Base-by-base conservation (phyloP, 1,284 basidiomycete genomes). In the Leccinum pallidistipes region DNA sequence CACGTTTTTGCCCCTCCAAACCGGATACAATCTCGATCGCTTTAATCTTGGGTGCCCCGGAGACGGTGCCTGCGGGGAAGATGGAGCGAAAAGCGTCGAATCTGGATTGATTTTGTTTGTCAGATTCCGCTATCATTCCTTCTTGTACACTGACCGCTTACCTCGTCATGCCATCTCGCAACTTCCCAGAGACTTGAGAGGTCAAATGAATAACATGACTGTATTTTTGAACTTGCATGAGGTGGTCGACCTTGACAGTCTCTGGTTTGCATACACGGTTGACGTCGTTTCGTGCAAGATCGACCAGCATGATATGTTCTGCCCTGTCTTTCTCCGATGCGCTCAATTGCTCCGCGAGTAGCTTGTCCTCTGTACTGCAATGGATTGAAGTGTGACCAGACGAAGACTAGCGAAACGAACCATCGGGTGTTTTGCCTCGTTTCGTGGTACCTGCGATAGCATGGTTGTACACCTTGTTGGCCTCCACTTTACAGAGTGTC, bases 31-130 rank as follows among this genome's bases (percentile, higher is more conserved):
- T 88, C 75, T 99, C 95, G 68, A 99, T 95, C 1, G 97, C 97
- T 74, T 97, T 97, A 77, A 99, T 95, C 79, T 99, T 99, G 1
- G 97, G 97, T 32, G 97, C 97, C 14, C 97, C 97, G 0, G 95
- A 97, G n/a, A 99, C 97, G 2, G 97, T 99, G 1, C 97, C 97
- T 5, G 97, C 97, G 0, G 97, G 97, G 81, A 99, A 99, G 69
- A 99, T 99, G 51, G 96, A 98, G 24, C 97, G 88, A 82, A 99
- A 97, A 0, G 97, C 97, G 75, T 99, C 97, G 73, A 98, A 99
- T 67, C 95, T 95, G 69, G 3, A 18, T 36, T 24, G 7, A 21
- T 36, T 55, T 56, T 16, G 27, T 32, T 29, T 24, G n/a, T 3
- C 40, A 47, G 21, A 6, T 49, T 58, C 16, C 1, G 36, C 49